Evolutionary conservation across 768 basidiomycete genomes (phyloP), one percentile per base, ranked within the genome.

Genomic region (Hortiboletus campestris): DNA sequence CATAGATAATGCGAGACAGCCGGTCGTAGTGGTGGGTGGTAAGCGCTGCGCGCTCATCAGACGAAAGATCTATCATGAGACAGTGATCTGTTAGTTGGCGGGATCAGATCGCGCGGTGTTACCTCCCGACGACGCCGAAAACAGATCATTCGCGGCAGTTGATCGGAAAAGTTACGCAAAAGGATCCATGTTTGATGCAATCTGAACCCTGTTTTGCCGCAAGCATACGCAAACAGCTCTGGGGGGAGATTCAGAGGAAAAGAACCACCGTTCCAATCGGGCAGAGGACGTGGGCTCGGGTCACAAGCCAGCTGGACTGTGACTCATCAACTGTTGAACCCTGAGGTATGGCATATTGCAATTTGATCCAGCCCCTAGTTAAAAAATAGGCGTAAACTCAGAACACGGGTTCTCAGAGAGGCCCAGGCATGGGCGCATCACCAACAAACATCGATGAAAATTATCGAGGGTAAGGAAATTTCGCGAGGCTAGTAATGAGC

Each of bases 21-120:
- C 2, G 17, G n/a, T 36, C 9, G 36, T 34, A 17, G 34, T 29
- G 45, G 42, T 36, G 49, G 46, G 20, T 17, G 36, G 47, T n/a
- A 39, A 14, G 51, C 14, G 22, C 35, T 22, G 36, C n/a, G 25
- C 1, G 35, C 31, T 56, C 42, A 57, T 49, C 35, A 46, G 10
- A 48, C 17, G 9, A 35, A 53, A 55, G 52, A 19, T 51, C 38
- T 32, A 32, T 19, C 36, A 44, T 35, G 41, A 55, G 49, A 59
- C 54, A 16, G 20, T 20, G 31, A n/a, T 19, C 36, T 28, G 9
- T 38, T 45, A 14, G 11, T 16, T 31, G 31, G 12, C 4, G 46
- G 60, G 55, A 62, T 57, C 60, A 49, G 48, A 62, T 62, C 60
- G 60, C 41, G 51, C 46, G 51, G 47, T 46, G 14, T 42, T 47